These are phyloP conservation scores for Drechslerella dactyloides DNA, from an alignment of 2,329 filamentous ascomycete genomes.

Conservation along the genomic window DNA sequence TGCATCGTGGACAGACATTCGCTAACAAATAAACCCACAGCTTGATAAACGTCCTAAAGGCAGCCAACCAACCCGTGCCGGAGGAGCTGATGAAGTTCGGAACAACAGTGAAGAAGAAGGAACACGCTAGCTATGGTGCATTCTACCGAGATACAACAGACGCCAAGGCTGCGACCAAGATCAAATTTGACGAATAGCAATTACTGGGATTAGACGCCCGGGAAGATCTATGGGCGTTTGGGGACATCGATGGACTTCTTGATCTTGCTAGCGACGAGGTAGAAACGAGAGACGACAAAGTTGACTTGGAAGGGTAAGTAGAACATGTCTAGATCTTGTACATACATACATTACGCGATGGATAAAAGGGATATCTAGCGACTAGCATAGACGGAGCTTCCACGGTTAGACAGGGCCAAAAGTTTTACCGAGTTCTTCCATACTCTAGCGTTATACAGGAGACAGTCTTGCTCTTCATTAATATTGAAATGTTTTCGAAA, in stretches of 20 bases:
- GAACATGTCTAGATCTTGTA: conserved; percentile 15
- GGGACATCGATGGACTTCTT: conserved; percentile 19
- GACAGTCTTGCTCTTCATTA: no score
- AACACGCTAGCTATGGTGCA: conserved; percentile 89
- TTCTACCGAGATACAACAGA: conserved; percentile 92
- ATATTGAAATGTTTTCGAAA: no score
- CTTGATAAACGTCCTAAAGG: conserved; percentile 90
- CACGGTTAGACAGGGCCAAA: not conserved
- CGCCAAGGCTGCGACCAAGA: conserved; percentile 54
- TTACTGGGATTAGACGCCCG: conserved; percentile 22
- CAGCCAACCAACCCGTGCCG: conserved; percentile 88
- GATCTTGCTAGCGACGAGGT: conserved; percentile 1
- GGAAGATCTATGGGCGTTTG: conserved; percentile 22
- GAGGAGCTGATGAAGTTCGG: conserved; percentile 93
- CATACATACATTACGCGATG: conserved; percentile 21
- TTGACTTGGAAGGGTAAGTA: conserved; percentile 3
- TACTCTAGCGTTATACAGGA: not conserved
- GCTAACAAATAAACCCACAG: conserved; percentile 57
- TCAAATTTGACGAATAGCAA: conserved; percentile 54
- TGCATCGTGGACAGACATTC: conserved; percentile 51
- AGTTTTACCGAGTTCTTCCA: not conserved
- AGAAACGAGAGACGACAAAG: not conserved
- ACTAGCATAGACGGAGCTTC: not conserved
- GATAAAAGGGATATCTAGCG: not conserved
- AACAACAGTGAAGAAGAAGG: conserved; percentile 98